These are phyloP conservation scores for Kazachstania martiniae DNA, from an alignment of 805 yeast genomes.

Conservation along the genomic window DNA sequence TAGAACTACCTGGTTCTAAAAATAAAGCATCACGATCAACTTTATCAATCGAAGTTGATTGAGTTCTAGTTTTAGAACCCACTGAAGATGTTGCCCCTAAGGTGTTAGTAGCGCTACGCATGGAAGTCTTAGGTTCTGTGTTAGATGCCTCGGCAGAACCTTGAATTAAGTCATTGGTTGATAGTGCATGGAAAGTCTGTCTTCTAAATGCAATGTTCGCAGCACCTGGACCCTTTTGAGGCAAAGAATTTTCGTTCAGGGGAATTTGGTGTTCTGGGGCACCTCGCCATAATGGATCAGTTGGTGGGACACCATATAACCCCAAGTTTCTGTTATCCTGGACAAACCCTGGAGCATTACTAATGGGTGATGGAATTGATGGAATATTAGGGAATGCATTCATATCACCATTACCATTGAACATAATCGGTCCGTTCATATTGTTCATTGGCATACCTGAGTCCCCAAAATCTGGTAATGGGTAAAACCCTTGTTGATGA, in stretches of 20 bases:
- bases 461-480: conserved; percentile 15
- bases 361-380: conserved; percentile 2
- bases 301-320: conserved; percentile 4
- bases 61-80: conserved; percentile 16
- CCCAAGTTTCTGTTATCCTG: conserved; percentile 3
- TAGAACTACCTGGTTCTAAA: conserved; percentile 1
- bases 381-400: conserved; percentile 7
- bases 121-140: background rate
- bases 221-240: conserved; percentile 8
- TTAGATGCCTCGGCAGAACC: conserved; percentile 1
- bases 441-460: conserved; percentile 4
- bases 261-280: conserved; percentile 3
- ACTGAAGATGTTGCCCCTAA: conserved; percentile 6
- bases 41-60: conserved; percentile 22
- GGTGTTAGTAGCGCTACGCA: background rate
- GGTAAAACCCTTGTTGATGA: conserved; percentile 20
- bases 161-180: conserved; percentile 14
- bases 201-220: conserved; percentile 20
- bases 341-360: conserved; percentile 3
- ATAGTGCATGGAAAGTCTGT: conserved; percentile 25
- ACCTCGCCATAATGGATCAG: conserved; percentile 15
- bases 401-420: conserved; percentile 11
- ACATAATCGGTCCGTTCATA: conserved; percentile 6
- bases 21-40: conserved; percentile 10
- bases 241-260: conserved; percentile 7